Conservation (phyloP, 2,329 filamentous ascomycete species). For the Stagonosporopsis tanaceti region DNA sequence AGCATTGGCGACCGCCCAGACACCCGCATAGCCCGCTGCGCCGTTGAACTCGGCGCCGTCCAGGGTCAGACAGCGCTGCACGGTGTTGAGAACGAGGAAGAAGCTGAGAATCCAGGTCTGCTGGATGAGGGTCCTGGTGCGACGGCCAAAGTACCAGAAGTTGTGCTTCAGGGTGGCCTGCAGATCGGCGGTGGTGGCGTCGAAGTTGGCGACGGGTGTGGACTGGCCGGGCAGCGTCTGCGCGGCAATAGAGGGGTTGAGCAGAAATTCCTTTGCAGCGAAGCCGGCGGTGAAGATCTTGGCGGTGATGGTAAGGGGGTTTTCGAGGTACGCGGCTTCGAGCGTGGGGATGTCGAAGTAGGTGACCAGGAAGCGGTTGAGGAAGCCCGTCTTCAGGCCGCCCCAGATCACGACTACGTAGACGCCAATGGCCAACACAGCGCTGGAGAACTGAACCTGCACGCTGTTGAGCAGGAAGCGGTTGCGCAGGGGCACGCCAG, state of each 20-base stretch:
- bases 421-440: constrained; percentile 73
- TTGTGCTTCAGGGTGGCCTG: constrained; percentile 76
- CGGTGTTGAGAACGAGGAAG: constrained; percentile 61
- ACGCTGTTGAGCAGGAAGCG: constrained; percentile 52
- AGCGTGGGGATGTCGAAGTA: constrained; percentile 79
- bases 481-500: constrained; percentile 56
- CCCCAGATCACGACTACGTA: constrained; percentile 77
- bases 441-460: constrained; percentile 63
- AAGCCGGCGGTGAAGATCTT: constrained; percentile 73
- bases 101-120: constrained; percentile 61
- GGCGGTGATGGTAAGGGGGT: constrained; percentile 56
- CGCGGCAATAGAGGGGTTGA: constrained; percentile 70
- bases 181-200: constrained; percentile 71
- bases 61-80: constrained; percentile 73
- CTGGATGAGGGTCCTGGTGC: constrained; percentile 68
- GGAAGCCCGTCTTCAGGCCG: constrained; percentile 69
- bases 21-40: constrained; percentile 73
- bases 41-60: constrained; percentile 74
- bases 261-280: constrained; percentile 79
- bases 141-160: constrained; percentile 73
- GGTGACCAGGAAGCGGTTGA: constrained; percentile 75
- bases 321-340: constrained; percentile 70
- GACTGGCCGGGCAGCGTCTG: constrained; percentile 58
- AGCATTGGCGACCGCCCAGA: constrained; percentile 75
- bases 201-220: constrained; percentile 64